These are phyloP conservation scores for Neophaeococcomyces mojaviensis DNA, from an alignment of 2,329 filamentous ascomycete genomes.

Conservation along the genomic window DNA sequence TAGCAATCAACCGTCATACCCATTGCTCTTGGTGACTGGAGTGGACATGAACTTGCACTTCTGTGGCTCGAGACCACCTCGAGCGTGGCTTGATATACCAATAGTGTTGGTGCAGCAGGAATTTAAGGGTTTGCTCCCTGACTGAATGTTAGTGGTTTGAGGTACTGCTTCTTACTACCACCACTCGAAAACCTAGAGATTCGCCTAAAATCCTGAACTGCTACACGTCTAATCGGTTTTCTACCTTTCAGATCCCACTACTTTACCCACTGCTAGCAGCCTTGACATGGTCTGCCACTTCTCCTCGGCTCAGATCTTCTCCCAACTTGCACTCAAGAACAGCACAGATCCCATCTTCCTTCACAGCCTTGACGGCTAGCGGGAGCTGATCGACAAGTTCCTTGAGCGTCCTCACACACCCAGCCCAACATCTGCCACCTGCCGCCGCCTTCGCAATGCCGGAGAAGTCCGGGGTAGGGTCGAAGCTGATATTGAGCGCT, in stretches of 20 bases:
- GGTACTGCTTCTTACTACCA: too few relatives aligned
- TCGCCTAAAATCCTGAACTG: too few relatives aligned
- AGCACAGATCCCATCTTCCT: slow-evolving; percentile 50
- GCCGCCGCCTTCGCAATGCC: slow-evolving; percentile 61
- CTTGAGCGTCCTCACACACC: slow-evolving; percentile 47
- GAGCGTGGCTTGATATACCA: too few relatives aligned
- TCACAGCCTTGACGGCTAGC: slow-evolving; percentile 53
- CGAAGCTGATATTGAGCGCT: slow-evolving; percentile 60
- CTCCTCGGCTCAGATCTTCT: slow-evolving; percentile 2
- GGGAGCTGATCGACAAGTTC: slow-evolving; percentile 49
- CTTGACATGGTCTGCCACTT: slow-evolving; percentile 4
- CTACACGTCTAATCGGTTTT: not conserved
- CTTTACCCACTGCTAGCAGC: slow-evolving; percentile 2
- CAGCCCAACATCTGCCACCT: slow-evolving; percentile 54
- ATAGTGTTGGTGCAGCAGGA: too few relatives aligned
- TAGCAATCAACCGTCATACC: too few relatives aligned
- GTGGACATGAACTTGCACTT: too few relatives aligned
- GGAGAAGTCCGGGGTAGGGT: slow-evolving; percentile 58
- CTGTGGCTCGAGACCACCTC: too few relatives aligned
- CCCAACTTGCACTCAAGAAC: slow-evolving; percentile 48
- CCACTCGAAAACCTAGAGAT: too few relatives aligned
- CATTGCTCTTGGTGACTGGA: too few relatives aligned
- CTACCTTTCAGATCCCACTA: not conserved
- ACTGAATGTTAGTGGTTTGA: too few relatives aligned
- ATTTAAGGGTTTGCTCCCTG: too few relatives aligned